These are phyloP conservation scores for Cydonia oblonga DNA, from an alignment of 331 rosid species.

Conservation along the genomic window DNA sequence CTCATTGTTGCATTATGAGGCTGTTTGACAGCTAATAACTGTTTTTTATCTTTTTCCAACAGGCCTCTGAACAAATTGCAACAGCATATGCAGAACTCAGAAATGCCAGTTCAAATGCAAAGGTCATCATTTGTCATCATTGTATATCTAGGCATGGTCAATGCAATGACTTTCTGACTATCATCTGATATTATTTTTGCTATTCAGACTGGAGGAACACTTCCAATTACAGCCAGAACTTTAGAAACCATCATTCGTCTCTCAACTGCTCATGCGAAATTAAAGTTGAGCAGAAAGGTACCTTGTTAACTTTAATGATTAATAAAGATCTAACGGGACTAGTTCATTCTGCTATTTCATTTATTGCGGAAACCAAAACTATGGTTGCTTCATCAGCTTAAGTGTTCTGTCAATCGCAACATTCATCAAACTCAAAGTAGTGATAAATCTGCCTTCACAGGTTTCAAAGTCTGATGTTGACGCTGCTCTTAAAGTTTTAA, in stretches of 20 bases:
- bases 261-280: constrained; percentile 97
- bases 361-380: background rate
- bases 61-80: constrained; percentile 96
- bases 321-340: background rate
- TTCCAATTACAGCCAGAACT: constrained; percentile 96
- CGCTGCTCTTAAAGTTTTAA: constrained; percentile 69
- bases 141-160: background rate
- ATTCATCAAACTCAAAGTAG: background rate
- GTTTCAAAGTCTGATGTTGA: constrained; percentile 87
- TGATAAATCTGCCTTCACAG: constrained; percentile 26
- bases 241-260: constrained; percentile 94
- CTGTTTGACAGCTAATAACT: constrained; percentile 4
- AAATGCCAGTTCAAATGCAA: constrained; percentile 60
- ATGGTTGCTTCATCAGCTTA: background rate
- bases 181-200: constrained; percentile 15
- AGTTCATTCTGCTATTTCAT: background rate
- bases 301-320: background rate
- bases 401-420: background rate
- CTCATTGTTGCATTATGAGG: background rate
- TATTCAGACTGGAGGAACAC: constrained; percentile 92
- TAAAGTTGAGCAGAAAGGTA: constrained; percentile 85
- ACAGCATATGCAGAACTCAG: constrained; percentile 94
- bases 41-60: constrained; percentile 12
- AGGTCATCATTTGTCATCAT: constrained; percentile 34
- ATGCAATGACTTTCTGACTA: background rate